A percentile compares a stretch with the other conserved stretches of the same genome.
These are phyloP conservation scores for Acer yangbiense DNA, from an alignment of 345 rosid genomes.

Conservation along the genomic window DNA sequence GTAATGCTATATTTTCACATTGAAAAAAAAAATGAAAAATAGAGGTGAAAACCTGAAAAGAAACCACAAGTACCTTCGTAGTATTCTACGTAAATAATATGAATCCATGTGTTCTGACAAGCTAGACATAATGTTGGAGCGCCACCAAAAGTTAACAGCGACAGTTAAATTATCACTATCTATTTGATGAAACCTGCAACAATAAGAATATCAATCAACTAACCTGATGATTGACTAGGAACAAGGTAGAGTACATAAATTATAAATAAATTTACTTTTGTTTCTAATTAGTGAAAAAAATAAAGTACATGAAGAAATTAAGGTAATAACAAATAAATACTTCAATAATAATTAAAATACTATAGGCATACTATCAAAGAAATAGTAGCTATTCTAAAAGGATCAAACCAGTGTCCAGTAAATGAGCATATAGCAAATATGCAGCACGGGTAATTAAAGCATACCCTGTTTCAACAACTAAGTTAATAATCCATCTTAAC, in stretches of 20 bases:
- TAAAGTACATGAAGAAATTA: neutral
- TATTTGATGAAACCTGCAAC: slow-evolving; percentile 84
- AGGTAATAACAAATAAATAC: neutral
- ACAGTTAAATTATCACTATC: slow-evolving; percentile 82
- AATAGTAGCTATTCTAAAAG: neutral
- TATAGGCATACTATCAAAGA: neutral
- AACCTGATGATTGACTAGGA: slow-evolving; percentile 16
- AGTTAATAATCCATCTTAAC: slow-evolving; percentile 7
- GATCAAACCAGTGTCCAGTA: neutral
- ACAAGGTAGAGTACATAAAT: neutral
- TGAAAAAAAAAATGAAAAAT: neutral
- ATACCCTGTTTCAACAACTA: neutral
- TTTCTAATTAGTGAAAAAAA: neutral
- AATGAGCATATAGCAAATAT: neutral
- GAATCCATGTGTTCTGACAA: slow-evolving; percentile 83
- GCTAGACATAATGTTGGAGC: slow-evolving; percentile 60
- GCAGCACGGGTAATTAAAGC: neutral
- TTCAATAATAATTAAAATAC: neutral
- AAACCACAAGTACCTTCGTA: slow-evolving; percentile 54
- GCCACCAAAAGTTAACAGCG: slow-evolving; percentile 94
- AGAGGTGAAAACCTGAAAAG: neutral
- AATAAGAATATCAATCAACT: slow-evolving; percentile 28
- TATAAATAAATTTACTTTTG: neutral
- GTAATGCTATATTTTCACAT: neutral
- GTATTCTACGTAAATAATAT: slow-evolving; percentile 76